A percentile compares a stretch with the other conserved stretches of the same genome.
phyloP scores from a whole-genome alignment of 345 rosid species.

The Euclidium syriacum region DNA sequence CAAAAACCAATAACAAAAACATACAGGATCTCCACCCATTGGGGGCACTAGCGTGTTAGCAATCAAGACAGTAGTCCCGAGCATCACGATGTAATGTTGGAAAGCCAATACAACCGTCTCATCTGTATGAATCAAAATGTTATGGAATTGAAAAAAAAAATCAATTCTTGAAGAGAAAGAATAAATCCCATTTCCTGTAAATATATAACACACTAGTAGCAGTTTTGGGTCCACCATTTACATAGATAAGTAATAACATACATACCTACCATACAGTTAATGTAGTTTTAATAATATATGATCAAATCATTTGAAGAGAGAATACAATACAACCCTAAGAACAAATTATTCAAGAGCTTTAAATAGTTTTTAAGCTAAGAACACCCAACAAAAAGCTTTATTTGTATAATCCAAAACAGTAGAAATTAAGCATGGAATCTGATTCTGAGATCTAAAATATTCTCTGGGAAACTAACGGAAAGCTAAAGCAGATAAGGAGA shows the following conservation, averaged over 20 bases:
- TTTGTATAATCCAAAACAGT: not conserved
- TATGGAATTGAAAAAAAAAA: not conserved
- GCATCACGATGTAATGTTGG: conserved; percentile 90
- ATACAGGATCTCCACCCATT: conserved; percentile 87
- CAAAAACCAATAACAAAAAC: conserved; percentile 12
- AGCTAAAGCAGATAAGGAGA: conserved; percentile 1
- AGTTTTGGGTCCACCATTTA: not conserved
- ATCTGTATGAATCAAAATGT: conserved; percentile 39
- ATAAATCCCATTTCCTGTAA: not conserved
- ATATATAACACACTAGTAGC: not conserved
- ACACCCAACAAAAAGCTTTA: not conserved
- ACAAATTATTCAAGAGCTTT: not conserved
- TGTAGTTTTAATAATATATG: not conserved
- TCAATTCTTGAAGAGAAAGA: not conserved
- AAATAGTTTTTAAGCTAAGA: not conserved
- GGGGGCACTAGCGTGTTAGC: conserved; percentile 59
- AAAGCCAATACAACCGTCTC: conserved; percentile 69
- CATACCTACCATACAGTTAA: not conserved
- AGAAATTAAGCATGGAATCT: conserved; percentile 3
- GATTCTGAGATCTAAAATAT: conserved; percentile 31
- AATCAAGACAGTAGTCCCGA: conserved; percentile 75
- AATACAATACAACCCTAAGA: not conserved
- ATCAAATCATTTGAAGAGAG: not conserved
- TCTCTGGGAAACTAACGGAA: not conserved
- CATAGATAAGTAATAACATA: not conserved